phyloP scores from a whole-genome alignment of 2,329 filamentous ascomycete genomes.

The Fusarium udum region DNA sequence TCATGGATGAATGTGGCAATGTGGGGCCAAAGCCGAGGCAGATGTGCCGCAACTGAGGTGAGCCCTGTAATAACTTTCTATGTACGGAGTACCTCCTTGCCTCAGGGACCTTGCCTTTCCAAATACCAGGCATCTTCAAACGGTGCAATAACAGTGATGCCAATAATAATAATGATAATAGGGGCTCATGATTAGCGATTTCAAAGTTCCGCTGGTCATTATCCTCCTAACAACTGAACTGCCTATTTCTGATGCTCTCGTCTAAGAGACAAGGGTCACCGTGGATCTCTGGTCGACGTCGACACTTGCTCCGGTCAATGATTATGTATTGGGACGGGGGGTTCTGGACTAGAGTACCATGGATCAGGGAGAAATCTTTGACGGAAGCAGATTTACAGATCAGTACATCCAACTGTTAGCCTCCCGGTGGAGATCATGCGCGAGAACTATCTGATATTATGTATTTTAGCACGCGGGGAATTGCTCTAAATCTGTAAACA shows the following conservation, averaged over 20 bases:
- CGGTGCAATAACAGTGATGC: neutral
- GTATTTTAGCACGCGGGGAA: slow-evolving; percentile 21
- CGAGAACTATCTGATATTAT: neutral
- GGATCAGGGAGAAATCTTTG: slow-evolving; percentile 4
- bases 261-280: slow-evolving; percentile 15
- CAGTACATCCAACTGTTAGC: slow-evolving; percentile 3
- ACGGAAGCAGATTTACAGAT: neutral
- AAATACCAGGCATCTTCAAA: neutral
- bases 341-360: slow-evolving; percentile 16
- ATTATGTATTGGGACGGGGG: slow-evolving; percentile 13
- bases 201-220: slow-evolving; percentile 12
- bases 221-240: slow-evolving; percentile 12
- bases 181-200: neutral
- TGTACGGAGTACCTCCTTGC: too few relatives aligned
- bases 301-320: slow-evolving; percentile 23
- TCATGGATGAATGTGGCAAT: slow-evolving; percentile 21
- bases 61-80: neutral
- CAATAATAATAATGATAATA: neutral
- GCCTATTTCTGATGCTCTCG: slow-evolving; percentile 27
- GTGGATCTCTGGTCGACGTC: slow-evolving; percentile 32
- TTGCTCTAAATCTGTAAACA: slow-evolving; percentile 35
- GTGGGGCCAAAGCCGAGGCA: slow-evolving; percentile 19
- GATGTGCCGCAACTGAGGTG: neutral
- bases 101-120: neutral
- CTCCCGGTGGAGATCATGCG: neutral